Evolutionary conservation across 1,139 yeast species (phyloP), one percentile per base, ranked within the genome.

Genomic region (Hansenula sp.): DNA sequence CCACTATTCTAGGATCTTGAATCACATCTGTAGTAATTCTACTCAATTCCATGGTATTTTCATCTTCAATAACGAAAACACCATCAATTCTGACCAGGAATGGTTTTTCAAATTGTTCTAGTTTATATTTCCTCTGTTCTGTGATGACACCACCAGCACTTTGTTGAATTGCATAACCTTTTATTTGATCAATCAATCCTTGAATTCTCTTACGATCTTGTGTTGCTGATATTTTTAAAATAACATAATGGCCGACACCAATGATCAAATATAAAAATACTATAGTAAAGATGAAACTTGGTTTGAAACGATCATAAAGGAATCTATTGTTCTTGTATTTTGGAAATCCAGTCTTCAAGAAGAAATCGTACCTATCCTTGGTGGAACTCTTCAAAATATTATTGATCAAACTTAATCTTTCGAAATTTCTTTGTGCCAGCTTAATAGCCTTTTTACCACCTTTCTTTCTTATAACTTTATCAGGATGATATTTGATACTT

Each of bases 301-400:
- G 89, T 43, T 78, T 72, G 62, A 78, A 83, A 56, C 74, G 71
- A 37, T 76, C 64, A 50, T 76, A 77, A 43, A 67, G 70, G 59
- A 76, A 79, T 32, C 51, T 77, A 2, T 76, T 67, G 0, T 76
- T 78, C 47, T 76, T 80, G 79, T 87, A 88, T 47, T 74, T 74
- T 5, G 99, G 99, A 65, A 93, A 93, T 4, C 99, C 99, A 53
- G 82, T 78, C 33, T 76, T 71, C 46, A 86, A 70, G 65, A 88
- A 93, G 63, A 82, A 91, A 62, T 93, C 98, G 62, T 93, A 93
- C 16, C 93, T 73, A 51, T 82, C 84, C 48, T 84, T 79, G 47
- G 77, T 74, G 10, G 78, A 72, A 41, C 77, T 76, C 49, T 90
- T 71, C 47, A 91, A 73, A 45, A 90, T 82, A 57, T 84, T 78